These are phyloP conservation scores for Nemania sp. DNA, from an alignment of 2,329 filamentous ascomycete genomes.

Conservation along the genomic window DNA sequence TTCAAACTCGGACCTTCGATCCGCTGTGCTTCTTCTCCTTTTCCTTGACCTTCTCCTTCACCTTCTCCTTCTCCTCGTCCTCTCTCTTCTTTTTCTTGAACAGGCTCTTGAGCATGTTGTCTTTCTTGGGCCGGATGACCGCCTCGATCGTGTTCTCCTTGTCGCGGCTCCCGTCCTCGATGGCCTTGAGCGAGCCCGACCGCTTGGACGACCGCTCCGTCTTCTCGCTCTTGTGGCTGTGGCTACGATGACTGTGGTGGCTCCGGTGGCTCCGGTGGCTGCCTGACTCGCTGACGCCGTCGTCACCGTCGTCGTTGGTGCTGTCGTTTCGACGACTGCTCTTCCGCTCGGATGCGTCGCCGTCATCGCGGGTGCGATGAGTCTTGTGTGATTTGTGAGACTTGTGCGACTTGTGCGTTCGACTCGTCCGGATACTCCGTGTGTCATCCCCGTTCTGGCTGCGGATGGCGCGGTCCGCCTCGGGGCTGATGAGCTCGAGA, in stretches of 20 bases:
- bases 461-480: slow-evolving; percentile 54
- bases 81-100: slow-evolving; percentile 61
- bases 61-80: slow-evolving; percentile 29
- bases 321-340: slow-evolving; percentile 38
- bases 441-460: slow-evolving; percentile 48
- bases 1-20: slow-evolving; percentile 13
- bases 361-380: slow-evolving; percentile 27
- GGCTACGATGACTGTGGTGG: slow-evolving; percentile 38
- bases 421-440: slow-evolving; percentile 37
- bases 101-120: slow-evolving; percentile 62
- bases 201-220: slow-evolving; percentile 43
- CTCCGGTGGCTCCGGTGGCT: slow-evolving; percentile 40
- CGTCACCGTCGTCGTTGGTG: slow-evolving; percentile 29
- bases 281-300: slow-evolving; percentile 44
- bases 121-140: slow-evolving; percentile 50
- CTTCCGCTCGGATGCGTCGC: slow-evolving; percentile 27
- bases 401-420: slow-evolving; percentile 37
- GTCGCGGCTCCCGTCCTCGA: slow-evolving; percentile 44
- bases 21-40: slow-evolving; percentile 21
- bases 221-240: slow-evolving; percentile 43
- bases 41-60: too few relatives aligned
- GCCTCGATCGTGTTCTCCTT: slow-evolving; percentile 44
- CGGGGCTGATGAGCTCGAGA: slow-evolving; percentile 61
- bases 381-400: slow-evolving; percentile 40
- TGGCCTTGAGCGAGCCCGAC: slow-evolving; percentile 36